Base-by-base conservation (phyloP, 345 rosid genomes). In the Barbarea vulgaris region DNA sequence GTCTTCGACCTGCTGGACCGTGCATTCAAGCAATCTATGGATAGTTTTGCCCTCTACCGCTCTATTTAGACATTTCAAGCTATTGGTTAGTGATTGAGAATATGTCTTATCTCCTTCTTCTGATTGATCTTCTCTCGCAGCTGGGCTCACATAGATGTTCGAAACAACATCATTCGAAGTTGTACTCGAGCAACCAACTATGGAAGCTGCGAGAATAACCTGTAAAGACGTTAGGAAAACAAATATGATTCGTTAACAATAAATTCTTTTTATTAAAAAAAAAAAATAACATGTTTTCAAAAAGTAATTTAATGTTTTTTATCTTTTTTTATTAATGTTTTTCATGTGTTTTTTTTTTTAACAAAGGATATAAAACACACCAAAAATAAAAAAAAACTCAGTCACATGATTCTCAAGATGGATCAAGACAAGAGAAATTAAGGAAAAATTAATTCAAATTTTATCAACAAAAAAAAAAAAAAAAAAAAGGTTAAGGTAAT, bases 1-100 rank as follows among this genome's bases (percentile, higher is more conserved):
- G 64, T 79, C 91, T 77, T 93, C 91, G 7, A 90, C 98, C 59
- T 93, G 80, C 25, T 81, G 59, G 48, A 31, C 79, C 1, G 89
- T 84, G 70, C 95, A 88, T 24, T 79, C 83, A 15, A 90, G 84
- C 48, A 56, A 50, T 31, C 69, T 82, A 53, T 36, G 77, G 54
- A 36, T 68, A 34, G 73, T 64, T 36, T 80, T 81, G 8, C 60
- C 61, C 14, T 31, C 80, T 10, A 52, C 57, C 0, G 91, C 89
- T 68, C 64, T 71, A 83, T 87, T 85, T 11, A 87, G 84, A 64
- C 72, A 89, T 51, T 72, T 72, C 48, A 89, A 82, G 79, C 80
- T 72, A 10, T 79, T 70, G 30, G 88, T 77, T 34, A 72, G 83
- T 17, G 77, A 55, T 17, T 30, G 44, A 42, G 64, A 15, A 67